phyloP scores from a whole-genome alignment of 768 basidiomycete species.

The Boletellus emodensis region DNA sequence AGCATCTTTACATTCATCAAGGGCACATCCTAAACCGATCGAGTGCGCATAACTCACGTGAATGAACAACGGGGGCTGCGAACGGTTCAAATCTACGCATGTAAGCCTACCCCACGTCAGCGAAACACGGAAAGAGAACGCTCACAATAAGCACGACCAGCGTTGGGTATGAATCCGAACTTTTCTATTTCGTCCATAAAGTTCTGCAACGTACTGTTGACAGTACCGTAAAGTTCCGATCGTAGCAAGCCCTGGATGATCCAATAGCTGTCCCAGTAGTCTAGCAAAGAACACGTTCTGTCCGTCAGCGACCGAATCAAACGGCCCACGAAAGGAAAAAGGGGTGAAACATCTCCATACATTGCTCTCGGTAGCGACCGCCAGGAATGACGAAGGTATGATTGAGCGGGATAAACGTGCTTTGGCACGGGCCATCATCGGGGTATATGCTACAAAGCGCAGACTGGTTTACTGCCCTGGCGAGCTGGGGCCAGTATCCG shows the following conservation, averaged over 20 bases:
- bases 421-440: constrained; percentile 61
- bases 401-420: constrained; percentile 84
- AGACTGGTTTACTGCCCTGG: constrained; percentile 68
- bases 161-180: constrained; percentile 93
- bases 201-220: constrained; percentile 78
- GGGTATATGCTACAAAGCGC: constrained; percentile 52
- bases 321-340: background rate
- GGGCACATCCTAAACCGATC: background rate
- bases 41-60: constrained; percentile 42
- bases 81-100: constrained; percentile 70
- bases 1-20: constrained; percentile 60
- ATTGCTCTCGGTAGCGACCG: constrained; percentile 80
- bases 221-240: constrained; percentile 69
- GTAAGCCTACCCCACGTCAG: background rate
- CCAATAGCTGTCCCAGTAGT: constrained; percentile 77
- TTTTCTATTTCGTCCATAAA: constrained; percentile 90
- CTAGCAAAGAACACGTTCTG: constrained; percentile 19
- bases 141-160: constrained; percentile 84
- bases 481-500: constrained; percentile 79
- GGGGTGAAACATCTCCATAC: constrained; percentile 38
- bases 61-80: constrained; percentile 90
- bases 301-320: background rate
- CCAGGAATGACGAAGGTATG: constrained; percentile 91
- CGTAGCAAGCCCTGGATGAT: constrained; percentile 83
- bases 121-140: background rate